Evolutionary conservation across 2,329 filamentous ascomycete genomes (phyloP).

Genomic region (Phoma herbarum): DNA sequence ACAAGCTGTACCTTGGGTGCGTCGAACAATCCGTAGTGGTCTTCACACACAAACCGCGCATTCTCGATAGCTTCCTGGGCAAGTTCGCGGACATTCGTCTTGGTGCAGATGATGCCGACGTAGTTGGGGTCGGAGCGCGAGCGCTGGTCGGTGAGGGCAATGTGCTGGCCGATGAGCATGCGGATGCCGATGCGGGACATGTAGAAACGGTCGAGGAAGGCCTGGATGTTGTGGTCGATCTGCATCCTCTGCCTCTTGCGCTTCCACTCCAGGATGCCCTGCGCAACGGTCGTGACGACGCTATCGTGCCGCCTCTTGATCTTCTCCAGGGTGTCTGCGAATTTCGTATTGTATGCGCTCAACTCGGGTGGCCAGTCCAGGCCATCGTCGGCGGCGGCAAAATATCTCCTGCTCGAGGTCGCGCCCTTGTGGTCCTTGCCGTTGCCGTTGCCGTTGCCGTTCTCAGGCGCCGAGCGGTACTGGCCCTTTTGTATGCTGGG

Average conservation of each 20-base stretch:
- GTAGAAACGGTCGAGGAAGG: conserved; percentile 98
- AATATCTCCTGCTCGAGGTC: conserved; percentile 74
- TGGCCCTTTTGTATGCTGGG: conserved; percentile 88
- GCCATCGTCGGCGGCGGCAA: conserved; percentile 87
- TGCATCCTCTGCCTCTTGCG: conserved; percentile 95
- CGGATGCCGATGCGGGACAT: conserved; percentile 99
- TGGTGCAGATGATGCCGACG: conserved; percentile 98
- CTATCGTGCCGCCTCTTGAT: conserved; percentile 97
- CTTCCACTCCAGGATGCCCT: conserved; percentile 98
- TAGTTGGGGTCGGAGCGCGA: conserved; percentile 90
- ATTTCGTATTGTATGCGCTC: conserved; percentile 90
- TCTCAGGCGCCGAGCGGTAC: conserved; percentile 68
- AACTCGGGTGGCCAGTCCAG: conserved; percentile 93
- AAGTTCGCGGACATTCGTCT: conserved; percentile 94
- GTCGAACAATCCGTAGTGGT: conserved; percentile 97
- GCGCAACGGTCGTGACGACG: conserved; percentile 96
- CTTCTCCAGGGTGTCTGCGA: conserved; percentile 85
- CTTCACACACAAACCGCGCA: conserved; percentile 97
- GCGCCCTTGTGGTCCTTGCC: conserved; percentile 59
- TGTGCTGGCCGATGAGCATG: conserved; percentile 99
- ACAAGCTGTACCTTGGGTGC: conserved; percentile 96
- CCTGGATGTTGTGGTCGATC: conserved; percentile 96
- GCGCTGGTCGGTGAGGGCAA: conserved; percentile 92
- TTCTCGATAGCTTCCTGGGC: conserved; percentile 98
- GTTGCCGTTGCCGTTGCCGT: conserved; percentile 59